Evolutionary conservation across 2,329 filamentous ascomycete genomes (phyloP).

Genomic region (Cladophialophora yegresii): DNA sequence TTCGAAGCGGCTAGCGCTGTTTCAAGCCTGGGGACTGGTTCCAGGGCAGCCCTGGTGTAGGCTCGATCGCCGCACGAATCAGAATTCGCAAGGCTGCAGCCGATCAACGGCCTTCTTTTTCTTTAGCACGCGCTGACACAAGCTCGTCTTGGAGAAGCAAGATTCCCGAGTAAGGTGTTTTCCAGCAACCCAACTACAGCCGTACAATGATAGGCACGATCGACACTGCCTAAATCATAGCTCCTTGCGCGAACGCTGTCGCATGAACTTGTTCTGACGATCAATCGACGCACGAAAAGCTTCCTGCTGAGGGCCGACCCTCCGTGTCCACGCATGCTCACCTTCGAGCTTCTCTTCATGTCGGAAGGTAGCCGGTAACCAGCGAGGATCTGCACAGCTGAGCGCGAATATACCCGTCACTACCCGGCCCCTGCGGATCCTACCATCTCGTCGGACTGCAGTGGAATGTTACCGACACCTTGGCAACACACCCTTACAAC

Average conservation of each 20-base stretch:
- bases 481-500: not conserved
- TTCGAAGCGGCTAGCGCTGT: not conserved
- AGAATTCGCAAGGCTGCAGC: constrained; percentile 6
- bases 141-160: not conserved
- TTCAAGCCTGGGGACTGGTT: not conserved
- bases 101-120: constrained; percentile 4
- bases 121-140: not conserved
- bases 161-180: not conserved
- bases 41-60: not conserved
- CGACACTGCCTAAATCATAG: not conserved
- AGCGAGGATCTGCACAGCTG: not conserved
- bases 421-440: constrained; percentile 4
- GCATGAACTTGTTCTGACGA: not conserved
- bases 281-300: not conserved
- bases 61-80: constrained; percentile 8
- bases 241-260: not conserved
- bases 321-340: not conserved
- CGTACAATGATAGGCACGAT: not conserved
- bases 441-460: not conserved
- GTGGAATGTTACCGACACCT: not conserved
- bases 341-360: not conserved
- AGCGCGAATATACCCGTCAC: constrained; percentile 6
- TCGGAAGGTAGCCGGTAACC: not conserved
- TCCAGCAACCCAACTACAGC: not conserved
- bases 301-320: not conserved